Evolutionary conservation across 352 stramenopile species (phyloP).

Genomic region (Phytophthora tentaculata): DNA sequence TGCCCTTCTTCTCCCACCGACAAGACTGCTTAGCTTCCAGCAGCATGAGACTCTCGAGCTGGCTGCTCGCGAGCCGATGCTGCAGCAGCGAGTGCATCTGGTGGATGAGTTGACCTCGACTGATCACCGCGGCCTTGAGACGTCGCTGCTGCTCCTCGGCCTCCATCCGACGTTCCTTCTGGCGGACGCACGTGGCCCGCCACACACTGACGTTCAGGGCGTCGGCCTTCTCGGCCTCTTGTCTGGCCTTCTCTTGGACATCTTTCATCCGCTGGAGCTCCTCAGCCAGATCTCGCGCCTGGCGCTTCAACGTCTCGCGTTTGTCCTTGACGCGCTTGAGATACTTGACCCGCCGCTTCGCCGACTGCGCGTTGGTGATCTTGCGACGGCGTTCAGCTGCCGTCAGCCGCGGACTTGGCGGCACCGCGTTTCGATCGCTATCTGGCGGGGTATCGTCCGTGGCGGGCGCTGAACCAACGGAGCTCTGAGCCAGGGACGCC

Average conservation of each 20-base stretch:
- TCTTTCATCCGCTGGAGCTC: conserved; percentile 14
- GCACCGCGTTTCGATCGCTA: neutral
- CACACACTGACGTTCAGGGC: conserved; percentile 21
- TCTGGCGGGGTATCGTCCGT: neutral
- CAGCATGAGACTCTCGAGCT: conserved; percentile 20
- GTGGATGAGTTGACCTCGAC: conserved; percentile 30
- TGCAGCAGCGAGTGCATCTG: conserved; percentile 35
- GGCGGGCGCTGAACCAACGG: conserved; percentile 1
- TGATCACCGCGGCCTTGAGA: conserved; percentile 30
- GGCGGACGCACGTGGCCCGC: conserved; percentile 25
- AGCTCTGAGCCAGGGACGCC: conserved; percentile 22
- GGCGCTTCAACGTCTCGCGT: conserved; percentile 19
- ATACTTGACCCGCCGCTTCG: conserved; percentile 34
- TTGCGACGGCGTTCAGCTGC: conserved; percentile 27
- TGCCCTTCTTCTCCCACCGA: conserved; percentile 23
- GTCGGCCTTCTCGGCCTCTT: conserved; percentile 26
- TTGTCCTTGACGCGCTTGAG: conserved; percentile 37
- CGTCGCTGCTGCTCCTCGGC: conserved; percentile 30
- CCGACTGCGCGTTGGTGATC: conserved; percentile 34
- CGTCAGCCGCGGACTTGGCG: neutral
- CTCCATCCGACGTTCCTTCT: conserved; percentile 34
- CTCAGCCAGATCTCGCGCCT: conserved; percentile 10
- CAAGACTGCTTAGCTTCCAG: conserved; percentile 11
- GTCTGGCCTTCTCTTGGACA: conserved; percentile 16
- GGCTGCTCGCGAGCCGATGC: conserved; percentile 18